Evolutionary conservation across 768 basidiomycete genomes (phyloP), one percentile per base, ranked within the genome.

Genomic region (Dioszegia aurantiaca): DNA sequence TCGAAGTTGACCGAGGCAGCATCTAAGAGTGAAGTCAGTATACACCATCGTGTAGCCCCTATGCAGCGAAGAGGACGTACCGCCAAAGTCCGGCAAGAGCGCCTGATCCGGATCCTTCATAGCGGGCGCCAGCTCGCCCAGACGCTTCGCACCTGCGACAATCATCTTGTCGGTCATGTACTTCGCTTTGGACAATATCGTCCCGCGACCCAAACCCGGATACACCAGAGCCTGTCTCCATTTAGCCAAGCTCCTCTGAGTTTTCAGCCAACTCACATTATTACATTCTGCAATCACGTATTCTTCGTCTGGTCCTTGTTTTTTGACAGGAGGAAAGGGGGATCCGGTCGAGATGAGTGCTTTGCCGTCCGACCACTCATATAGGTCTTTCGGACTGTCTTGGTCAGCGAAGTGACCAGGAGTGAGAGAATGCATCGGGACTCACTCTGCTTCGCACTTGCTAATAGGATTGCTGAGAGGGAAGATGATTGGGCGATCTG

Each of bases 291-390:
- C 75, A 9, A 76, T 61, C 4, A 63, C 41, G 33, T 86, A 87
- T 77, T 84, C 84, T 54, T 68, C 68, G 55, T 64, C 59, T 12
- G 46, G 30, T 1, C 65, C 69, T 2, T 63, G 68, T 3, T 53
- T 62, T 28, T 72, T 65, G 23, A 85, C 86, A n/a, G 84, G 84
- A 4, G 83, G 84, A 79, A 92, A 93, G 1, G 89, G 89, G 59
- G 86, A 87, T 11, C 90, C 90, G 8, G 88, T 90, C 0, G 89
- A 88, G 49, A 92, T 78, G 58, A 93, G 77, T 11, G 89, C 90
- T 70, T 83, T 85, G 3, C 89, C 89, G 2, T 83, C 75, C 1
- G 87, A 87, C 90, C 90, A 94, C 23, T 65, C 23, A 27, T 65
- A 65, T 19, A 64, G 55, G 46, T 72, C 68, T 57, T 67, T 67